Evolutionary conservation across 2,329 filamentous ascomycete species (phyloP).

Genomic region (Penicillium hesseltinei): DNA sequence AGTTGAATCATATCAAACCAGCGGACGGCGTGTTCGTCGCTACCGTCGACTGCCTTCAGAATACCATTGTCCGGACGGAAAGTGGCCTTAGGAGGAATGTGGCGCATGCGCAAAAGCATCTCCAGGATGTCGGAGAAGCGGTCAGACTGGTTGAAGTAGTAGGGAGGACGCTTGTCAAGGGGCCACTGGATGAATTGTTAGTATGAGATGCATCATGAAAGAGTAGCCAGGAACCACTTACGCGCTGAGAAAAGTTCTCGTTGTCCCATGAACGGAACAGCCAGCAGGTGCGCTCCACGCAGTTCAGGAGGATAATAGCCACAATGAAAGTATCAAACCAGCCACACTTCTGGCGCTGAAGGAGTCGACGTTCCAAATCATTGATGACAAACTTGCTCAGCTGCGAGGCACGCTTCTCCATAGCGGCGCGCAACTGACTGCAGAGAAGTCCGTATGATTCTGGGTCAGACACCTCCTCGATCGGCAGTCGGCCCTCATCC

Average conservation of each 20-base stretch:
- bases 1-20: conserved; percentile 46
- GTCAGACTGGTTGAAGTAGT: conserved; percentile 56
- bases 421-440: conserved; percentile 54
- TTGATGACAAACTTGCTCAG: conserved; percentile 57
- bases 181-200: conserved; percentile 46
- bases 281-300: conserved; percentile 60
- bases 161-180: conserved; percentile 51
- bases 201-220: not conserved
- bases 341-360: conserved; percentile 57
- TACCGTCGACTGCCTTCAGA: conserved; percentile 39
- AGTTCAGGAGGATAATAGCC: conserved; percentile 57
- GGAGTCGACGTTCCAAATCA: conserved; percentile 58
- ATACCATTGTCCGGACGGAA: conserved; percentile 40
- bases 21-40: conserved; percentile 37
- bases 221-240: conserved; percentile 20
- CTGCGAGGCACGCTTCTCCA: conserved; percentile 54
- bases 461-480: conserved; percentile 40
- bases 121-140: conserved; percentile 58
- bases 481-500: conserved; percentile 42
- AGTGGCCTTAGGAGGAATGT: conserved; percentile 43
- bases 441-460: conserved; percentile 52
- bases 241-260: conserved; percentile 36
- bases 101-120: conserved; percentile 59
- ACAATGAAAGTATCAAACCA: conserved; percentile 61
- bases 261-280: conserved; percentile 56